Evolutionary conservation across 352 stramenopile genomes (phyloP).

Genomic region (Phytophthora litchii): DNA sequence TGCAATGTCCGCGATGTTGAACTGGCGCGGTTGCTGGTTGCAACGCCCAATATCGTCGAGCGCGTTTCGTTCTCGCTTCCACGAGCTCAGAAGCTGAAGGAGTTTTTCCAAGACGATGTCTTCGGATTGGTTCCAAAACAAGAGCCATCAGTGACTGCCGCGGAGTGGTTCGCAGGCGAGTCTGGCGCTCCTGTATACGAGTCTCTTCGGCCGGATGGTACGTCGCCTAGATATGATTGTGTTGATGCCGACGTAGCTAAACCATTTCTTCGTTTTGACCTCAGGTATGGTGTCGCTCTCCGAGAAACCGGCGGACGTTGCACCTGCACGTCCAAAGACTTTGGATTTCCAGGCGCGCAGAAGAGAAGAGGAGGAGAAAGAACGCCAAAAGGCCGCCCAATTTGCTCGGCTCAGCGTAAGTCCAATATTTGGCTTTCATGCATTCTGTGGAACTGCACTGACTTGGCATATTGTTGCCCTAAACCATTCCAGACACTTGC

Average conservation of each 20-base stretch:
- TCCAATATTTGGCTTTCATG: background rate
- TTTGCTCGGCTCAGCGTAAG: conserved; percentile 76
- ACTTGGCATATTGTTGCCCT: conserved; percentile 6
- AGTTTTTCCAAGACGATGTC: conserved; percentile 86
- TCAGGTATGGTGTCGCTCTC: conserved; percentile 69
- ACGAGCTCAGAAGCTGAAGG: conserved; percentile 63
- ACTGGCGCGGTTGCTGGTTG: conserved; percentile 64
- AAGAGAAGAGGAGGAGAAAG: conserved; percentile 67
- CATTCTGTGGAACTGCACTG: conserved; percentile 8
- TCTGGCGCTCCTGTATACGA: conserved; percentile 45
- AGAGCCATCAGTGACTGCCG: conserved; percentile 38
- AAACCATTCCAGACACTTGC: conserved; percentile 50
- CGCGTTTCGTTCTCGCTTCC: conserved; percentile 72
- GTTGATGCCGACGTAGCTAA: conserved; percentile 4
- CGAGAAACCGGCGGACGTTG: conserved; percentile 50
- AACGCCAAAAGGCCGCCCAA: conserved; percentile 62
- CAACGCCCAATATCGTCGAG: conserved; percentile 58
- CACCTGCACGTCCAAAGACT: conserved; percentile 55
- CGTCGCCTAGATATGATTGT: background rate
- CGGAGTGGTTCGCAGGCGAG: conserved; percentile 67
- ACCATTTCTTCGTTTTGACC: conserved; percentile 8
- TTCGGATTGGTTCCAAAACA: conserved; percentile 47
- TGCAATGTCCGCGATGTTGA: conserved; percentile 78
- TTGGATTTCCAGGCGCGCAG: conserved; percentile 70
- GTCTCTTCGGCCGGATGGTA: conserved; percentile 64